These are phyloP conservation scores for Globisporangium apiculatum DNA, from an alignment of 352 stramenopile genomes.

Conservation along the genomic window DNA sequence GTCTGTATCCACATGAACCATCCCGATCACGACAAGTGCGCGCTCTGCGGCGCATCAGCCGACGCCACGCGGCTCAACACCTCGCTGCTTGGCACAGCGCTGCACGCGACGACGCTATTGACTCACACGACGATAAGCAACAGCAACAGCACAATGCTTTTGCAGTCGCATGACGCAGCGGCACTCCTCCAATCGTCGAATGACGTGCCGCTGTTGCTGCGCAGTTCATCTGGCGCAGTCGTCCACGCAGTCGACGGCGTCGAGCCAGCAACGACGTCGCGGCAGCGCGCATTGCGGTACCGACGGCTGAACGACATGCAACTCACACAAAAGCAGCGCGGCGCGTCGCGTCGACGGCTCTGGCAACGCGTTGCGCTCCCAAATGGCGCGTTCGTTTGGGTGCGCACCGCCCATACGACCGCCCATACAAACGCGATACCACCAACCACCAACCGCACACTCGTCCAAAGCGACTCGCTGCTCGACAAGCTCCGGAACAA, in stretches of 20 bases:
- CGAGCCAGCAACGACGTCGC: constrained; percentile 28
- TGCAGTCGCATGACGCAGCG: constrained; percentile 3
- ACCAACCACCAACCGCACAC: constrained; percentile 2
- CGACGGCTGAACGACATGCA: constrained; percentile 62
- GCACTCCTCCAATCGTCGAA: constrained; percentile 10
- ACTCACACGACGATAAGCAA: background rate
- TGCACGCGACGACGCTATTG: background rate
- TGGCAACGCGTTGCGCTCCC: constrained; percentile 58
- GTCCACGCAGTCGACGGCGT: constrained; percentile 14
- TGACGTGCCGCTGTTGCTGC: constrained; percentile 15
- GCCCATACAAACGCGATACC: constrained; percentile 11
- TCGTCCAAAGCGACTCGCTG: constrained; percentile 17
- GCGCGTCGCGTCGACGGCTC: constrained; percentile 36
- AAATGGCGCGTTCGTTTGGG: constrained; percentile 57
- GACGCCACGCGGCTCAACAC: constrained; percentile 43
- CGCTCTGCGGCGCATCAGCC: constrained; percentile 53
- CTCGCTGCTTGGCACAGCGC: constrained; percentile 18
- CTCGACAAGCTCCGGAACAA: constrained; percentile 49
- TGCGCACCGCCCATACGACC: constrained; percentile 32
- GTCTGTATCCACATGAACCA: constrained; percentile 75
- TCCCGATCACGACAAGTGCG: constrained; percentile 49
- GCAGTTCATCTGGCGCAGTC: constrained; percentile 11
- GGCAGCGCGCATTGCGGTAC: constrained; percentile 53
- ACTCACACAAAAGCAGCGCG: constrained; percentile 55
- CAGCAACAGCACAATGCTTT: constrained; percentile 13